These are phyloP conservation scores for Tetrahymena elliotti DNA, from an alignment of 73 alveolate species.

Conservation along the genomic window DNA sequence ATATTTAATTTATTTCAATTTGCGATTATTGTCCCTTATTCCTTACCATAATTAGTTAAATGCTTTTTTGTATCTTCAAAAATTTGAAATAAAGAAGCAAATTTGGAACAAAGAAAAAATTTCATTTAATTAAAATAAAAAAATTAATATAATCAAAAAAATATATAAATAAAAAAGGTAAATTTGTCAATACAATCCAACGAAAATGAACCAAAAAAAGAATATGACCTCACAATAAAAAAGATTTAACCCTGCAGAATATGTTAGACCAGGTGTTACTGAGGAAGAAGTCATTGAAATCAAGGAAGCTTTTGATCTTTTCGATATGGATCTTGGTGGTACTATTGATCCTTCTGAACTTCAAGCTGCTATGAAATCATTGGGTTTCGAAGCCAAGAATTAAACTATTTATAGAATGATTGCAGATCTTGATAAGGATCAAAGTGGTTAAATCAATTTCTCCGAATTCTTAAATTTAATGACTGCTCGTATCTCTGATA, in stretches of 20 bases:
- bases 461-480: constrained; percentile 80
- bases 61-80: not conserved
- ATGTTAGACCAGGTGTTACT: constrained; percentile 75
- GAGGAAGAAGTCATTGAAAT: constrained; percentile 89
- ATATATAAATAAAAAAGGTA: not conserved
- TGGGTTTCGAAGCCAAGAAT: constrained; percentile 85
- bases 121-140: not conserved
- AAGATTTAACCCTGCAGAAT: constrained; percentile 30
- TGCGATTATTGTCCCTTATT: no score
- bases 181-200: not conserved
- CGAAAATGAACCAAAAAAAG: not conserved
- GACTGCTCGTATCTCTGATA: constrained; percentile 80
- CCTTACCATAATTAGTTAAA: not conserved
- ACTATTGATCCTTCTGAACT: constrained; percentile 88
- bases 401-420: constrained; percentile 84
- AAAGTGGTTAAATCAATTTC: constrained; percentile 76
- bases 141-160: not conserved
- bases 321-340: constrained; percentile 62
- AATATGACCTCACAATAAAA: not conserved
- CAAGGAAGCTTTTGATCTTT: constrained; percentile 89
- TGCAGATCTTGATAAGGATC: constrained; percentile 77
- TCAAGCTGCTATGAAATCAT: constrained; percentile 83
- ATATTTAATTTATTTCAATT: not conserved
- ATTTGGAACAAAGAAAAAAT: not conserved
- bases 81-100: not conserved